phyloP scores from a whole-genome alignment of 1,139 yeast genomes.

The Candida neerlandica region DNA sequence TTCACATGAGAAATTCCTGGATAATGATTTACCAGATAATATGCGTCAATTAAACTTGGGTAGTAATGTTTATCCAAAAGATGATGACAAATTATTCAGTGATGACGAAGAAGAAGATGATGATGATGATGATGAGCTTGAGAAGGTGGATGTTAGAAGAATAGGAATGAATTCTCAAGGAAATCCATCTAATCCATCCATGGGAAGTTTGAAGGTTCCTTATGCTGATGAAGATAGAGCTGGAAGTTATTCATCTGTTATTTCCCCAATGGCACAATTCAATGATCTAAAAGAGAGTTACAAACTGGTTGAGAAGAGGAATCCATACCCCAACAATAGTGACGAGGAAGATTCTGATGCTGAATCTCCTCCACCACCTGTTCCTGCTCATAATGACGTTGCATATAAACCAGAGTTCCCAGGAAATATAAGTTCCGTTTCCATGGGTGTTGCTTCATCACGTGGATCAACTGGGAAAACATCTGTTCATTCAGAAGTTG shows the following conservation, averaged over 20 bases:
- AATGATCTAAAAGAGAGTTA: conserved; percentile 54
- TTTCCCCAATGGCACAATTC: conserved; percentile 56
- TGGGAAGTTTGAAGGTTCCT: conserved; percentile 27
- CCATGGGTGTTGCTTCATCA: conserved; percentile 24
- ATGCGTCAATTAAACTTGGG: conserved; percentile 31
- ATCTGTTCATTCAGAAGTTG: conserved; percentile 33
- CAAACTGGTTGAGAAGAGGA: conserved; percentile 17
- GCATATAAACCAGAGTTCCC: conserved; percentile 12
- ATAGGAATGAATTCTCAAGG: conserved; percentile 22
- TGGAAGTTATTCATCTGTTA: conserved; percentile 45
- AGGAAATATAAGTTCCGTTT: conserved; percentile 21
- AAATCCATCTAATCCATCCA: conserved; percentile 11
- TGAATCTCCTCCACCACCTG: conserved; percentile 24
- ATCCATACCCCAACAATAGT: conserved; percentile 12
- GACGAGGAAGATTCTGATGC: conserved; percentile 21
- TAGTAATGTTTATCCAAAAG: conserved; percentile 39
- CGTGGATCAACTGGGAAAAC: conserved; percentile 17
- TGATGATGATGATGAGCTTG: conserved; percentile 27
- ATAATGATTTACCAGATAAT: conserved; percentile 37
- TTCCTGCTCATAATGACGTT: conserved; percentile 23
- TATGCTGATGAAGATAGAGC: conserved; percentile 30
- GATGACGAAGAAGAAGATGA: conserved; percentile 26
- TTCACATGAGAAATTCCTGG: conserved; percentile 37
- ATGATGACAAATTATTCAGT: conserved; percentile 42
- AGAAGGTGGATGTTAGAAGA: conserved; percentile 30